These are phyloP conservation scores for Fallopia convolvulus DNA, from an alignment of 148 eudicot species.

Conservation along the genomic window DNA sequence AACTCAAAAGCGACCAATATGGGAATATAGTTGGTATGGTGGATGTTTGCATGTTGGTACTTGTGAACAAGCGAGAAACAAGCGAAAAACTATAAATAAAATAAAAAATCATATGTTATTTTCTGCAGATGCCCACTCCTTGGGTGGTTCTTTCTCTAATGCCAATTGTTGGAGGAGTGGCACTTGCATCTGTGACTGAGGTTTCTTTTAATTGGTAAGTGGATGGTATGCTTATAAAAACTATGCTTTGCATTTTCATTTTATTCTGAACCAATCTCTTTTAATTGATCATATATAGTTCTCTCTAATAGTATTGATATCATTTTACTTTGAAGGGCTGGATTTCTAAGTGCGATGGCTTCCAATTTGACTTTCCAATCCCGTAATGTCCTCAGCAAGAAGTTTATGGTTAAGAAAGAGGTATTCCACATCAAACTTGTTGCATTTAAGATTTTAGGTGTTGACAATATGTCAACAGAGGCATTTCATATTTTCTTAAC, in stretches of 20 bases:
- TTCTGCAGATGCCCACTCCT: constrained; percentile 51
- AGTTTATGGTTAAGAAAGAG: constrained; percentile 74
- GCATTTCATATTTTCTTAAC: not conserved
- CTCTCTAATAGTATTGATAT: not conserved
- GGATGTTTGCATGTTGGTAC: not conserved
- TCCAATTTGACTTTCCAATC: constrained; percentile 90
- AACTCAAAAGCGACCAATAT: not conserved
- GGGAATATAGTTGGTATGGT: not conserved
- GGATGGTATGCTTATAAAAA: constrained; percentile 12
- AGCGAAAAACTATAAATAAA: too few relatives aligned
- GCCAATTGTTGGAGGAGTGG: constrained; percentile 97
- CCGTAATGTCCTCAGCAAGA: constrained; percentile 89
- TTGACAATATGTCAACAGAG: not conserved
- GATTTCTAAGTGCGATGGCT: constrained; percentile 92
- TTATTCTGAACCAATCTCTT: not conserved
- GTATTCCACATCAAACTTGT: constrained; percentile 18
- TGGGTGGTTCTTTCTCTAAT: constrained; percentile 81
- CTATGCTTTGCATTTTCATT: not conserved
- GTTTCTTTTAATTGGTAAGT: constrained; percentile 91
- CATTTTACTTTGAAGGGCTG: constrained; percentile 23
- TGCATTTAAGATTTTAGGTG: not conserved
- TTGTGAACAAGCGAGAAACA: too few relatives aligned
- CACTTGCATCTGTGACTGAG: constrained; percentile 82
- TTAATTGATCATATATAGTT: not conserved
- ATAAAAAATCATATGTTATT: not conserved